A percentile compares a stretch with the other conserved stretches of the same genome.
Conservation (phyloP, 495 filamentous ascomycete species). For the Penicillium atrosanguineum region DNA sequence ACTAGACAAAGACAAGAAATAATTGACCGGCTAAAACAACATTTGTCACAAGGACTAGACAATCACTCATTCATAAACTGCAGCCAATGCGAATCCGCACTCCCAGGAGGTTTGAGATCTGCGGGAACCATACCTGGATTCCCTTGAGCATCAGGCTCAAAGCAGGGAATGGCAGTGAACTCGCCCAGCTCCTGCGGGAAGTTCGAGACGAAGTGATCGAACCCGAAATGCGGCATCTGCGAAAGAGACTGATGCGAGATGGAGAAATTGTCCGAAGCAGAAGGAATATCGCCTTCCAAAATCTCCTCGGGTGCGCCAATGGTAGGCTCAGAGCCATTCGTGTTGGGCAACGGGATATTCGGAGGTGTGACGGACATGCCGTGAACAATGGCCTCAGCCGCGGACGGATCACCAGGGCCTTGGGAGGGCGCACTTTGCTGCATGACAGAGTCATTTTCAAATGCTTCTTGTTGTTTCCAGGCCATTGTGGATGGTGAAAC, state of each 20-base stretch:
- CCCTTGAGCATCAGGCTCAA: slow-evolving; percentile 40
- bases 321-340: slow-evolving; percentile 13
- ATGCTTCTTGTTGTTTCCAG: slow-evolving; percentile 19
- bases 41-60: neutral
- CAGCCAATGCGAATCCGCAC: slow-evolving; percentile 36
- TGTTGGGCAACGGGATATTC: slow-evolving; percentile 8
- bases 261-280: slow-evolving; percentile 29
- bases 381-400: slow-evolving; percentile 7
- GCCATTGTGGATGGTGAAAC: slow-evolving; percentile 33
- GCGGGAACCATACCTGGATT: slow-evolving; percentile 14
- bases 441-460: slow-evolving; percentile 19
- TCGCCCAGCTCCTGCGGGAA: slow-evolving; percentile 48
- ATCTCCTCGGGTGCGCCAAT: slow-evolving; percentile 14
- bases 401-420: slow-evolving; percentile 7
- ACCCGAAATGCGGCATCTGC: slow-evolving; percentile 39
- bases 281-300: slow-evolving; percentile 22
- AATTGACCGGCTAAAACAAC: neutral
- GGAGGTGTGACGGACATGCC: slow-evolving; percentile 19
- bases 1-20: neutral
- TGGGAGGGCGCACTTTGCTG: slow-evolving; percentile 14
- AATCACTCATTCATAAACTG: slow-evolving; percentile 40
- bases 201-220: slow-evolving; percentile 48
- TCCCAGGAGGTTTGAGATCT: slow-evolving; percentile 27
- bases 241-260: slow-evolving; percentile 32
- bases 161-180: slow-evolving; percentile 48